Conservation (phyloP, 495 filamentous ascomycete species). For the Penicillium egyptiacum region DNA sequence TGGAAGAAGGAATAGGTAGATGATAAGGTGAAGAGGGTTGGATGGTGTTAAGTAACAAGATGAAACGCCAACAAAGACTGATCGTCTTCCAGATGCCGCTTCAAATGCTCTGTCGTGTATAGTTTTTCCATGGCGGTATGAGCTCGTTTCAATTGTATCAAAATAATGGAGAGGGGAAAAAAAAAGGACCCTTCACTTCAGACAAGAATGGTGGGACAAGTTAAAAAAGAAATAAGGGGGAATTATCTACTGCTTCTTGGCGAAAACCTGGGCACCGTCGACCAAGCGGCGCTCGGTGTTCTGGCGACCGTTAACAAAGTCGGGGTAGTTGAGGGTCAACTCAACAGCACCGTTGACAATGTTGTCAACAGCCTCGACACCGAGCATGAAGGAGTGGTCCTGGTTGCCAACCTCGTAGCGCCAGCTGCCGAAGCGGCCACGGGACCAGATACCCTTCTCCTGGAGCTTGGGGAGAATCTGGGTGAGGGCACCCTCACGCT, state of each 20-base stretch:
- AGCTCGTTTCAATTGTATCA: conserved; percentile 31
- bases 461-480: conserved; percentile 90
- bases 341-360: conserved; percentile 94
- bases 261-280: conserved; percentile 69
- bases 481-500: conserved; percentile 93
- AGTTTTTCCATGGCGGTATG: conserved; percentile 26
- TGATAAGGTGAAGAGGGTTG: conserved; percentile 20
- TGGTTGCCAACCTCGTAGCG: conserved; percentile 97
- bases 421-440: conserved; percentile 98
- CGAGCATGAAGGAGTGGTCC: conserved; percentile 98
- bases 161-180: conserved; percentile 12
- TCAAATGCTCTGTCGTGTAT: conserved; percentile 33
- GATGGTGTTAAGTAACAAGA: conserved; percentile 26
- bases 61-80: conserved; percentile 37
- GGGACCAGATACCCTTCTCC: conserved; percentile 87
- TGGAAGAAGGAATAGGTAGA: conserved; percentile 24
- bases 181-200: conserved; percentile 7
- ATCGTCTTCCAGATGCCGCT: conserved; percentile 36
- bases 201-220: conserved; percentile 11
- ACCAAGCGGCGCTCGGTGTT: conserved; percentile 87
- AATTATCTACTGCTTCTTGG: conserved; percentile 48
- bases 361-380: conserved; percentile 94
- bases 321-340: conserved; percentile 96
- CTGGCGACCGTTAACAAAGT: conserved; percentile 90
- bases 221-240: conserved; percentile 15